Evolutionary conservation across 495 filamentous ascomycete genomes (phyloP), one percentile per base, ranked within the genome.

Genomic region (Penicillium desertorum): DNA sequence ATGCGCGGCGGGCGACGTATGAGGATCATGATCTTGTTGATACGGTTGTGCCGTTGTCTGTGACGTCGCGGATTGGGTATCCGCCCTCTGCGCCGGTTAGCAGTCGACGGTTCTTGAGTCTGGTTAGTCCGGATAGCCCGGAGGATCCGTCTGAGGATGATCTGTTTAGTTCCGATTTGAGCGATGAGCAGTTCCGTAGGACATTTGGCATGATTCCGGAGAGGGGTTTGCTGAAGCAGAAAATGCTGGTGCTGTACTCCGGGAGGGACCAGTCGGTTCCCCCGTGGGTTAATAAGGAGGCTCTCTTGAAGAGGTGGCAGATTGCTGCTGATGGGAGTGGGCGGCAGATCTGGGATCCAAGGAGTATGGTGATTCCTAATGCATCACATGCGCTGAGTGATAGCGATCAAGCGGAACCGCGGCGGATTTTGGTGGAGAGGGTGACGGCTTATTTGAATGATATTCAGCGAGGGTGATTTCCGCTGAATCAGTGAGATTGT

Each of bases 91-190:
- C 78, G 0, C 85, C 87, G 2, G 72, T 92, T 10, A 85, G 70
- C 79, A 51, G 64, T 83, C 88, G 39, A 66, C 69, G 92, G 29
- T 91, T 88, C 79, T 64, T 85, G 25, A 82, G 83, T 56, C 75
- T 96, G 16, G 80, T 79, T 3, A 84, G 79, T 46, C 76, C 78
- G 0, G 78, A 77, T 23, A 71, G 69, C 43, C 68, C 80, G 34
- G 61, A 82, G 66, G 53, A 70, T 25, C 78, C 74, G 1, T 88
- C 88, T 8, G 88, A 88, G 45, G 92, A 97, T 68, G 93, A 97
- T 69, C 87, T 87, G 60, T 97, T 96, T 73, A 89, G 86, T 49
- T 88, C 87, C 17, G 89, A 92, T 70, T 70, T 96, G 19, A 66
- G 69, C 0, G 84, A 88, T 51, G 76, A 79, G 47, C 70, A 77